Conservation (phyloP, 2,329 filamentous ascomycete species). For the Cryphonectria parasitica region DNA sequence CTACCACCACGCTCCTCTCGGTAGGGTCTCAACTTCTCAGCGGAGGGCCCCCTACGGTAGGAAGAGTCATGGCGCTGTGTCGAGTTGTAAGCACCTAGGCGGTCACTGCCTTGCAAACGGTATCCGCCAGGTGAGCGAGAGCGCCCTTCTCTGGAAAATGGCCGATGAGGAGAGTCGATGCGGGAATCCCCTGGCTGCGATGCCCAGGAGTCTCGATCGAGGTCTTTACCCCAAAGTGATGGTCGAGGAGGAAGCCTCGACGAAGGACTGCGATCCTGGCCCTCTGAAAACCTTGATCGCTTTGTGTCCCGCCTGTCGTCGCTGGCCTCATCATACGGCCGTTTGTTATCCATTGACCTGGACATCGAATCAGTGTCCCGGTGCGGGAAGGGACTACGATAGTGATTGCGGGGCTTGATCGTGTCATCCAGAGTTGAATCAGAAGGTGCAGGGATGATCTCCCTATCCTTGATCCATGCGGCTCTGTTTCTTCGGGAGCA, state of each 20-base stretch:
- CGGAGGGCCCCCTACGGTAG: constrained; percentile 23
- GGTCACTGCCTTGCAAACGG: constrained; percentile 19
- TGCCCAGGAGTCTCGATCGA: constrained; percentile 17
- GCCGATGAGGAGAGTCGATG: constrained; percentile 17
- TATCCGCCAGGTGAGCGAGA: constrained; percentile 24
- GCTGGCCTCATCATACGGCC: constrained; percentile 1
- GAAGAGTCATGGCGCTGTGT: constrained; percentile 29
- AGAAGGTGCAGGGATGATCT: constrained; percentile 21
- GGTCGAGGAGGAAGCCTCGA: constrained; percentile 20
- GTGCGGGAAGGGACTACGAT: not conserved
- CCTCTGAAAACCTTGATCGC: constrained; percentile 16
- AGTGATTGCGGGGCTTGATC: constrained; percentile 9
- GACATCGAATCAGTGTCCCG: not conserved
- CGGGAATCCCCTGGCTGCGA: constrained; percentile 19
- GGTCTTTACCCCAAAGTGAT: constrained; percentile 10
- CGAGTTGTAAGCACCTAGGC: constrained; percentile 18
- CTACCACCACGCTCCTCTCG: constrained; percentile 17
- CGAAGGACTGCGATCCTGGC: constrained; percentile 18
- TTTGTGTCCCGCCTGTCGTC: constrained; percentile 20
- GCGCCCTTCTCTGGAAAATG: constrained; percentile 21
- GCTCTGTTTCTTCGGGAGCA: constrained; percentile 18
- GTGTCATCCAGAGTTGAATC: constrained; percentile 20
- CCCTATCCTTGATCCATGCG: constrained; percentile 13
- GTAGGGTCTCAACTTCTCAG: constrained; percentile 18
- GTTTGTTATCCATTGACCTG: constrained; percentile 10